Base-by-base conservation (phyloP, 805 yeast species). In the Debaryomyces castellii region DNA sequence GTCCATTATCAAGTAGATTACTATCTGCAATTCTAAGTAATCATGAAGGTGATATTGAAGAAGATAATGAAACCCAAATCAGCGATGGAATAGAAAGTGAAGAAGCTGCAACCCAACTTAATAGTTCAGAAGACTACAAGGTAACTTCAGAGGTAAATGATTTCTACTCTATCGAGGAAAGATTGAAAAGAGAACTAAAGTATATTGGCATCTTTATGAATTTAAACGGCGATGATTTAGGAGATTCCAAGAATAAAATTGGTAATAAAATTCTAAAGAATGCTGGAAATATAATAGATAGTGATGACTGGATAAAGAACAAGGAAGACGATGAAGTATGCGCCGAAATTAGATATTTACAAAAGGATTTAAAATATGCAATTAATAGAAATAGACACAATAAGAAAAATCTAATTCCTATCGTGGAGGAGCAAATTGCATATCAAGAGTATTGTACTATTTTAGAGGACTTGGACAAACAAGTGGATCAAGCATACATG, bases 321-420 rank as follows among this genome's bases (percentile, higher is more conserved):
- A 79, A 87, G 47, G 97, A 94, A 59, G 99, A 94, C 63, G 99
- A 94, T 66, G 98, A 94, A 64, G 81, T 94, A 4, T 85, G 95
- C 50, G 82, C 85, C 0, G 97, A 92, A 59, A 69, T 94, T 50
- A 75, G 99, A 47, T 63, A 62, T 12, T 69, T 92, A 41, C 97
- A 94, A 59, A 69, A 71, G 38, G 82, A 86, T 47, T 70, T 94
- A 47, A 79, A 76, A 51, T 77, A 73, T 17, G 83, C 85, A 0
- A 78, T 83, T 3, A 71, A 69, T 20, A 71, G 79, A 46, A 94
- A 94, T 62, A 77, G 82, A 46, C 80, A 77, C 49, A 73, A 92
- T 44, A 88, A 88, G 63, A 74, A 79, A 47, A 68, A 73, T 34
- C 59, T 94, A 30, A 67, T 83, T 21, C 95, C 96, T 0, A 56